Evolutionary conservation across 257 asterid species (phyloP), one percentile per base, ranked within the genome.

Genomic region (Solanum pimpinellifolium): DNA sequence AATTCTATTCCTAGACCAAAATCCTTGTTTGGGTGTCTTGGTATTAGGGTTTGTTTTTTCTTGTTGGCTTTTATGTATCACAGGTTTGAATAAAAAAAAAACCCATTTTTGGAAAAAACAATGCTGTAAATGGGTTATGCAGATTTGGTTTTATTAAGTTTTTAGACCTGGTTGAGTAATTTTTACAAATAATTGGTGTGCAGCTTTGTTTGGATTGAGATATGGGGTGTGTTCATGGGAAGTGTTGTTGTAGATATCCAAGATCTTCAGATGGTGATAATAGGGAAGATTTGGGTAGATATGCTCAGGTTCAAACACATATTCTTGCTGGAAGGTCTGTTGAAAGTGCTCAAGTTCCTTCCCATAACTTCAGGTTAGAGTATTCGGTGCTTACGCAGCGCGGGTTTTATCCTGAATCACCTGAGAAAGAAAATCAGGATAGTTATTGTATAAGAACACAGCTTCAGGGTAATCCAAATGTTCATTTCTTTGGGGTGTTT

Each of bases 401-500:
- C 23, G 98, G 99, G 10, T 91, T 89, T 88, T 97, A 97, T 92
- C 99, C 99, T 10, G 98, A 95, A 73, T 89, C 93, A 77, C 96
- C 98, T 46, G 96, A 96, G 39, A 96, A 95, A 89, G 98, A 93
- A 88, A 96, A 96, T 87, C 98, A 96, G 89, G 99, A 96, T 88
- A 92, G 98, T 86, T 95, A 86, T 88, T 94, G 96, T 86, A 88
- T 96, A 72, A 92, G 72, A 88, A 95, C 98, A 9, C 89, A 89
- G 80, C 75, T 96, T 73, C 96, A 92, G 90, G 97, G 94, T 47
- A 94, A 94, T 88, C 98, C 96, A 29, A 92, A 95, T 94, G 97
- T 93, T 70, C 99, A 96, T 92, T 96, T 96, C 95, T 95, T 94
- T 88, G 99, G 99, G 74, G 99, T 96, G 86, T 96, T 94, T 91